Conservation (phyloP, 805 yeast species). For the Yarrowia phangngaensis region DNA sequence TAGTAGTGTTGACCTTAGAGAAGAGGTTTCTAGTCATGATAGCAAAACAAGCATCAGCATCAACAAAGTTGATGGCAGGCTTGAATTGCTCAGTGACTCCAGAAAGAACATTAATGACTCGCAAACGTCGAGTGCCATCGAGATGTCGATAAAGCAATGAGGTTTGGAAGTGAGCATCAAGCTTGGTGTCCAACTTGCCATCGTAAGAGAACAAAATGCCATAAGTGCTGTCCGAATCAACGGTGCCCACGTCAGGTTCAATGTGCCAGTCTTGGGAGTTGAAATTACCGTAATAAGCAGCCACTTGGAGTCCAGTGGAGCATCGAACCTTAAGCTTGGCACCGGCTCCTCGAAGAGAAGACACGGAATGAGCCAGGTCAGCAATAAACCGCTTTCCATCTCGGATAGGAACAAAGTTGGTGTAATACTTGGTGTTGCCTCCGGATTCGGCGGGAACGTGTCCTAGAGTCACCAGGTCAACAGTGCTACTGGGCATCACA, state of each 20-base stretch:
- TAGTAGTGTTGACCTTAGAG: slow-evolving; percentile 40
- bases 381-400: slow-evolving; percentile 66
- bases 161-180: slow-evolving; percentile 86
- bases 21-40: slow-evolving; percentile 51
- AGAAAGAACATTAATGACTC: slow-evolving; percentile 80
- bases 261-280: slow-evolving; percentile 39
- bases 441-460: slow-evolving; percentile 62
- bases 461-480: slow-evolving; percentile 73
- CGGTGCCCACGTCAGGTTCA: slow-evolving; percentile 69
- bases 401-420: slow-evolving; percentile 59
- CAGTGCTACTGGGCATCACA: slow-evolving; percentile 58
- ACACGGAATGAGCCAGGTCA: slow-evolving; percentile 49
- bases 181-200: slow-evolving; percentile 61
- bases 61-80: slow-evolving; percentile 74
- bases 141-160: slow-evolving; percentile 80
- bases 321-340: slow-evolving; percentile 81
- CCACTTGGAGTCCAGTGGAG: slow-evolving; percentile 80
- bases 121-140: slow-evolving; percentile 72
- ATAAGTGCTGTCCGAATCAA: slow-evolving; percentile 59
- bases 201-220: slow-evolving; percentile 74
- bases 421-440: slow-evolving; percentile 63
- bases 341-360: slow-evolving; percentile 61
- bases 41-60: slow-evolving; percentile 61
- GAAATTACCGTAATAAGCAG: slow-evolving; percentile 65
- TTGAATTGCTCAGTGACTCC: slow-evolving; percentile 71